Percentiles rank a stretch among this genome's conserved stretches.
These are phyloP conservation scores for Spizellomyces sp. DNA, from an alignment of 192 early-diverging fungal species.

Conservation along the genomic window DNA sequence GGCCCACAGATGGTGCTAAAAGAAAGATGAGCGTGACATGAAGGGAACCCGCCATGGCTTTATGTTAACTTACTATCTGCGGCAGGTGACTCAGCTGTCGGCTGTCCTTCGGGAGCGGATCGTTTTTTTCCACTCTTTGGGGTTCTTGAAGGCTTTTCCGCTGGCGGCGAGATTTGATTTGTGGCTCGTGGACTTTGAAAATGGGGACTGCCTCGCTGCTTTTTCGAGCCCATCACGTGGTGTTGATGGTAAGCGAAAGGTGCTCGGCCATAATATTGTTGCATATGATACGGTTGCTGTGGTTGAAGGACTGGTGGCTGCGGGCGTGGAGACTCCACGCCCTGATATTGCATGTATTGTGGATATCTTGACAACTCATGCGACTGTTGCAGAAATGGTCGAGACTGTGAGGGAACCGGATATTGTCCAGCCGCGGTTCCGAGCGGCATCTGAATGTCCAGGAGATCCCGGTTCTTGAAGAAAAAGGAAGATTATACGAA, in stretches of 20 bases:
- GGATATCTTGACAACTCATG: not conserved
- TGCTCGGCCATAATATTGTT: not conserved
- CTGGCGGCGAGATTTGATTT: not conserved
- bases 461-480: constrained; percentile 17
- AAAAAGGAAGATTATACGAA: not conserved
- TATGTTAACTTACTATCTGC: constrained; percentile 4
- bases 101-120: not conserved
- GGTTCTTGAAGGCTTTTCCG: constrained; percentile 1
- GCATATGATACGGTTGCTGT: not conserved
- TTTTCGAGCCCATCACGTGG: not conserved
- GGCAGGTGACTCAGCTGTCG: not conserved
- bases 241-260: not conserved
- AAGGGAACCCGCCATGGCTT: no score
- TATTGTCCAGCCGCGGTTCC: constrained; percentile 6
- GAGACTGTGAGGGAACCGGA: constrained; percentile 2
- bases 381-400: not conserved
- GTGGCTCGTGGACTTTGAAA: not conserved
- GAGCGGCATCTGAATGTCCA: constrained; percentile 30
- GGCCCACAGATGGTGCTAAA: constrained; percentile 14
- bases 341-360: constrained; percentile 4
- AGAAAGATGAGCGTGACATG: not conserved
- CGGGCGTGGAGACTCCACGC: constrained; percentile 1
- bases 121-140: constrained; percentile 12
- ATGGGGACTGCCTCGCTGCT: not conserved
- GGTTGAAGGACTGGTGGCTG: not conserved